These are phyloP conservation scores for Termitomyces sp. DNA, from an alignment of 768 basidiomycete species.

Conservation along the genomic window DNA sequence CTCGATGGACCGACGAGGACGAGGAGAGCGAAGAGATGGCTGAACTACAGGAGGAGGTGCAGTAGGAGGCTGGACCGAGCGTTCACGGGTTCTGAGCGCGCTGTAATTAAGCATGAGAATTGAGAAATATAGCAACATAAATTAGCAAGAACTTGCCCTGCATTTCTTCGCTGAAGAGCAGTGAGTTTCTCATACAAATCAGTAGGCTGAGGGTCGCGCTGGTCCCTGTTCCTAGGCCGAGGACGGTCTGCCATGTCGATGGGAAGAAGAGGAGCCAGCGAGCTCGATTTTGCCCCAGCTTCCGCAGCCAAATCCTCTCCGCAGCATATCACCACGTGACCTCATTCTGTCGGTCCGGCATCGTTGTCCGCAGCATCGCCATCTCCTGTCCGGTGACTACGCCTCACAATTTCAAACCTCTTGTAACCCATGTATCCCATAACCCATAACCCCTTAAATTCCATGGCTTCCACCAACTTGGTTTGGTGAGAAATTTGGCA, in stretches of 20 bases:
- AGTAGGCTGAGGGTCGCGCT: constrained; percentile 36
- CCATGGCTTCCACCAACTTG: no score
- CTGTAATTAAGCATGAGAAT: neutral
- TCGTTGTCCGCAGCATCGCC: neutral
- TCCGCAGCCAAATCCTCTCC: constrained; percentile 14
- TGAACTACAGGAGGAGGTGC: constrained; percentile 16
- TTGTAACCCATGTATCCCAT: no score
- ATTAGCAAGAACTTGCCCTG: constrained; percentile 39
- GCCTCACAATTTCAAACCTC: no score
- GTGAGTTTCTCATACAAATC: constrained; percentile 58
- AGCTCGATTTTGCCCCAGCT: constrained; percentile 8
- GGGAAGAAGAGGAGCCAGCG: constrained; percentile 7
- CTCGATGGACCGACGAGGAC: constrained; percentile 33
- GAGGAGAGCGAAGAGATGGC: constrained; percentile 12
- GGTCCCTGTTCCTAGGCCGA: constrained; percentile 39
- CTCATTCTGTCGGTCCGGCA: neutral
- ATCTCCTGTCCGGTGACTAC: no score
- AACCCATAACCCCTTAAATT: no score
- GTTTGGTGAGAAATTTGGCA: no score
- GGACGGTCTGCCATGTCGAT: constrained; percentile 28
- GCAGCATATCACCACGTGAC: constrained; percentile 19
- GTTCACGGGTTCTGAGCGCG: neutral
- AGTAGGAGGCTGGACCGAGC: constrained; percentile 24
- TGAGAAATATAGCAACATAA: neutral
- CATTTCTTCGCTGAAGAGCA: constrained; percentile 62